Evolutionary conservation across 1,284 basidiomycete genomes (phyloP).

Genomic region (Moniliophthora roreri): DNA sequence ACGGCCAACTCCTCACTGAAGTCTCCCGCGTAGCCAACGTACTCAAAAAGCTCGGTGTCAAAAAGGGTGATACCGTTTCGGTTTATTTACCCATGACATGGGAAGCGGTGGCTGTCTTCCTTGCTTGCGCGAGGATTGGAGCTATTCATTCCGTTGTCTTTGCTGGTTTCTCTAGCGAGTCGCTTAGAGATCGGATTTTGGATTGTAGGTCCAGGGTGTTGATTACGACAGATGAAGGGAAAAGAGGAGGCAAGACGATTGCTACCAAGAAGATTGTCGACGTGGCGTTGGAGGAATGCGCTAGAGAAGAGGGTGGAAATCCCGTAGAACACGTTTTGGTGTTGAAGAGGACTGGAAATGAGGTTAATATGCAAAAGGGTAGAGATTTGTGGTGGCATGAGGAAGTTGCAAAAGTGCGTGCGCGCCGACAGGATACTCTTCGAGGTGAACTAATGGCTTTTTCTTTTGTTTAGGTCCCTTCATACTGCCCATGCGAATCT

Average conservation of each 20-base stretch:
- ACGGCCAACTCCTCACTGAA: conserved; percentile 86
- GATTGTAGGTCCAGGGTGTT: conserved; percentile 91
- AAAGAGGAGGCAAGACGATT: conserved; percentile 91
- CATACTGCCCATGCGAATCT: conserved; percentile 86
- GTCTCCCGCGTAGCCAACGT: conserved; percentile 92
- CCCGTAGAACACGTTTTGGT: conserved; percentile 91
- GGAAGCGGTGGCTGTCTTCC: conserved; percentile 94
- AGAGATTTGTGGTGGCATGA: conserved; percentile 98
- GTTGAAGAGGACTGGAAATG: conserved; percentile 84
- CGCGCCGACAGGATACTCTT: too few species aligned
- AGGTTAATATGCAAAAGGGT: conserved; percentile 82
- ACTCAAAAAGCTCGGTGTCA: conserved; percentile 87
- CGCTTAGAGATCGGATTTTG: conserved; percentile 88
- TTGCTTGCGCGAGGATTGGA: conserved; percentile 96
- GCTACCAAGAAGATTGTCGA: conserved; percentile 97
- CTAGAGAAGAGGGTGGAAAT: conserved; percentile 25
- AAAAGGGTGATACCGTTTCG: conserved; percentile 95
- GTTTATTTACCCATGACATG: conserved; percentile 90
- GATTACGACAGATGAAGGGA: conserved; percentile 95
- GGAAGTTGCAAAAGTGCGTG: conserved; percentile 58
- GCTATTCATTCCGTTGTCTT: conserved; percentile 99
- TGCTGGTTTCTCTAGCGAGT: conserved; percentile 97
- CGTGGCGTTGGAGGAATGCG: conserved; percentile 85
- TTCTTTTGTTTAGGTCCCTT: conserved; percentile 51
- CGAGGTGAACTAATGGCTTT: too few species aligned